Conservation (phyloP, 345 rosid genomes). For the Camelina sativa region DNA sequence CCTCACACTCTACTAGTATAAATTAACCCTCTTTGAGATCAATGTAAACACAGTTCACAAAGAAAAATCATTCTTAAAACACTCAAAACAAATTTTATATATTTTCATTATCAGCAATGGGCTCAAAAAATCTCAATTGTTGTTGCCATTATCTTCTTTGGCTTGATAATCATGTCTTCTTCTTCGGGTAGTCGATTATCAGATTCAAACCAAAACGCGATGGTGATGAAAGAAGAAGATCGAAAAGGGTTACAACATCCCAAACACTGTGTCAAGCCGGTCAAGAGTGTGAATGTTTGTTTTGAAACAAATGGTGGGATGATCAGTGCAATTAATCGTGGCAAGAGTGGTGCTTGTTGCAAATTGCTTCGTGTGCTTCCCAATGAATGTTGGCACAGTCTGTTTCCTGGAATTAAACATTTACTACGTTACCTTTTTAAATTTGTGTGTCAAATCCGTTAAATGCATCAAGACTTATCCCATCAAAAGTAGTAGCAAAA, state of each 20-base stretch:
- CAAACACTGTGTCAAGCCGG: not conserved
- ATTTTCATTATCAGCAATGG: not conserved
- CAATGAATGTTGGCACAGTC: not conserved
- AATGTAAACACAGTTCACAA: not conserved
- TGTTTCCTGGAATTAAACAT: too few species aligned
- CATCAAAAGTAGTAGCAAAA: not conserved
- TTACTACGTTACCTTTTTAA: too few species aligned
- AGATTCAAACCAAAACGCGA: not conserved
- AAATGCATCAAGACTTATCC: too few species aligned
- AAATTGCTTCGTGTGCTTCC: conserved; percentile 29
- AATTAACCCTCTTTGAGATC: too few species aligned
- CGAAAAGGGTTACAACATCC: conserved; percentile 8
- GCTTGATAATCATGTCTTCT: conserved; percentile 11
- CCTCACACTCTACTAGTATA: not conserved
- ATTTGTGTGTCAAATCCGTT: too few species aligned
- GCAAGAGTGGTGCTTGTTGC: conserved; percentile 16
- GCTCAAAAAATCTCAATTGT: conserved; percentile 9
- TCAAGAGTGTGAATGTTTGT: conserved; percentile 35
- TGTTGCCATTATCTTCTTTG: conserved; percentile 12
- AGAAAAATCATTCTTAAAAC: not conserved
- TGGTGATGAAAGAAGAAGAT: not conserved
- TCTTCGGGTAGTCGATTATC: not conserved
- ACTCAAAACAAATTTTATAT: not conserved
- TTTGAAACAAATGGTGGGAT: conserved; percentile 9
- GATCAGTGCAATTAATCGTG: not conserved